Percentiles rank a stretch among this genome's conserved stretches.
phyloP scores from a whole-genome alignment of 169 alveolate genomes.

The Eimeria tenella region DNA sequence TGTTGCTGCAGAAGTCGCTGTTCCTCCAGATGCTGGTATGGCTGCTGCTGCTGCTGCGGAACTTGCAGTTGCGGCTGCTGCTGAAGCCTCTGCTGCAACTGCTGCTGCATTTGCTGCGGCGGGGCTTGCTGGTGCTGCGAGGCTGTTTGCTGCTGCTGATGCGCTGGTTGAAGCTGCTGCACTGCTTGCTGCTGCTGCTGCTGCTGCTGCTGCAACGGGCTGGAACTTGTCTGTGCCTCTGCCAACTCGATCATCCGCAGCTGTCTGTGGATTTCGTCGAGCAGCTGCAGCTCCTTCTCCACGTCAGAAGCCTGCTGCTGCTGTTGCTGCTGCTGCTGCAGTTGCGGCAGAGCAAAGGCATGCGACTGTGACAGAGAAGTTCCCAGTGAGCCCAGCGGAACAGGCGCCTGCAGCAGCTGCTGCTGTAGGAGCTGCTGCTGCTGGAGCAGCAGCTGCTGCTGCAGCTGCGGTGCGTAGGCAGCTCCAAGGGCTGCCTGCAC shows the following conservation, averaged over 20 bases:
- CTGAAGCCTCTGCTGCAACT: too few species aligned
- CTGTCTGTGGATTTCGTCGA: neutral
- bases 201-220: neutral
- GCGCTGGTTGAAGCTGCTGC: too few species aligned
- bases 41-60: too few species aligned
- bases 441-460: neutral
- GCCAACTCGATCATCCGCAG: neutral
- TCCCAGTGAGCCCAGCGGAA: neutral
- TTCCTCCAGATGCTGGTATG: too few species aligned
- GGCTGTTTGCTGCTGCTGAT: too few species aligned
- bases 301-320: neutral
- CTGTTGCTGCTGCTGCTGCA: neutral
- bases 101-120: too few species aligned
- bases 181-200: too few species aligned
- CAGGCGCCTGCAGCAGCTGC: neutral
- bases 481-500: neutral
- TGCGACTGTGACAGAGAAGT: neutral
- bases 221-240: neutral
- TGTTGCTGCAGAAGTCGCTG: neutral
- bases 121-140: too few species aligned
- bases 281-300: constrained; percentile 4
- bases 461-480: neutral
- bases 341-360: neutral
- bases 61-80: too few species aligned
- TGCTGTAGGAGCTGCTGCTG: neutral